A percentile compares a stretch with the other conserved stretches of the same genome.
Conservation (phyloP, 2,329 filamentous ascomycete species). For the Teratosphaeria destructans region DNA sequence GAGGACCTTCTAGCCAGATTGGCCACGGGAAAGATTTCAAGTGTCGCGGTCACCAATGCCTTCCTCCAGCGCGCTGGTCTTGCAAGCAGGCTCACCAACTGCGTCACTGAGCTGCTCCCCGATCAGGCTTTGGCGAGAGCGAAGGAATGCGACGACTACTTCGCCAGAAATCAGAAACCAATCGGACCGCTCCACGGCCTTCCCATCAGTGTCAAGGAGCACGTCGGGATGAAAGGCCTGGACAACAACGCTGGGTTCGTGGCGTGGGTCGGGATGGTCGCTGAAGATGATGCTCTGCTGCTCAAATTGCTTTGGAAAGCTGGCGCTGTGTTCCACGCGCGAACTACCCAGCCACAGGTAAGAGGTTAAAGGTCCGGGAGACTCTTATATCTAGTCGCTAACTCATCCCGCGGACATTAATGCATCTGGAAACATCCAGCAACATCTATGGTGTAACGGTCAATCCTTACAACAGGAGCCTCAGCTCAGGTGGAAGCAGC, state of each 20-base stretch:
- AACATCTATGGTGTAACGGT: constrained; percentile 44
- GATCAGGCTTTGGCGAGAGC: constrained; percentile 29
- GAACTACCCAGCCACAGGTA: constrained; percentile 43
- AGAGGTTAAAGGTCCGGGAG: too few species aligned
- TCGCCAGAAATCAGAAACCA: constrained; percentile 26
- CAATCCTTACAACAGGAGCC: constrained; percentile 43
- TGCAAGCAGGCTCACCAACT: constrained; percentile 42
- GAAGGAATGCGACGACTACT: constrained; percentile 32
- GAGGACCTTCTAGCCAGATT: constrained; percentile 34
- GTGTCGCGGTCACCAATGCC: constrained; percentile 38
- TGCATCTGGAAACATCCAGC: constrained; percentile 43
- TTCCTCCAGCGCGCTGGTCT: constrained; percentile 47
- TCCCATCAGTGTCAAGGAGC: constrained; percentile 44
- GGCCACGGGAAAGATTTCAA: constrained; percentile 33
- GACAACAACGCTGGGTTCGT: constrained; percentile 42
- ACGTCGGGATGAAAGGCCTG: constrained; percentile 39
- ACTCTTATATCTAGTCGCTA: too few species aligned
- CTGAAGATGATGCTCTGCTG: constrained; percentile 38
- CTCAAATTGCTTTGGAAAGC: constrained; percentile 37
- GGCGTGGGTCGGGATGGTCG: constrained; percentile 36
- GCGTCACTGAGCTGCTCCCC: constrained; percentile 34
- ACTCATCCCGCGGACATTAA: constrained; percentile 27
- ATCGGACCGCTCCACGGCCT: constrained; percentile 41
- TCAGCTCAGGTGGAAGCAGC: constrained; percentile 44
- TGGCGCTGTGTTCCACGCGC: constrained; percentile 42